Evolutionary conservation across 2,329 filamentous ascomycete species (phyloP), one percentile per base, ranked within the genome.

Genomic region (Aspergillus sp.): DNA sequence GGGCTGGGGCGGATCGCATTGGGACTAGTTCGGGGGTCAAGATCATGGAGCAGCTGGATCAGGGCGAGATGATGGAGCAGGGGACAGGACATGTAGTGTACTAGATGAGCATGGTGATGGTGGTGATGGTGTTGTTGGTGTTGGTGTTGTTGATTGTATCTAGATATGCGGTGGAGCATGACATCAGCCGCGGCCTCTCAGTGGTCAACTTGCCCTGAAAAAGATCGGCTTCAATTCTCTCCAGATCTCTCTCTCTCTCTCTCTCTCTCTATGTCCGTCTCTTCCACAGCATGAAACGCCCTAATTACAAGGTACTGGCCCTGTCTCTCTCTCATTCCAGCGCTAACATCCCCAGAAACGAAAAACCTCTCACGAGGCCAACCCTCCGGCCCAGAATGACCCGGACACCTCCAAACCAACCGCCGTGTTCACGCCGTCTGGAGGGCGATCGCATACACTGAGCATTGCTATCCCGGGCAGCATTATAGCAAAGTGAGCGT

Each of bases 381-480:
- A 26, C 15, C 30, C 39, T 8, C 19, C 22, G 10, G 30, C 12
- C 7, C 20, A 32, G 10, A 30, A 43, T 29, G 51, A 41, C 47
- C 52, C 65, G 15, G 70, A 75, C 42, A 78, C 74, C 3, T 75
- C 78, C 15, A 83, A 79, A 53, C 80, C 81, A 3, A 78, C 76
- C 4, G 76, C 80, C 6, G 63, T 79, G 24, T 89, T 85, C 60
- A 67, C 71, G 31, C 77, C 83, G 2, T 68, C 63, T 0, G 68
- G 70, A 28, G 77, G 79, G 22, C 68, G 84, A 42, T 63, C 73
- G 22, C 83, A 80, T 71, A 91, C 85, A 0, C 55, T 91, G 12
- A 88, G 80, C 26, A 70, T 91, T 20, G 85, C 85, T 3, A 60
- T 93, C 17, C 82, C 85, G 1, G 82, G 80, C 20, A 89, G 82